phyloP scores from a whole-genome alignment of 2,329 filamentous ascomycete genomes.

The Ilyonectria robusta region DNA sequence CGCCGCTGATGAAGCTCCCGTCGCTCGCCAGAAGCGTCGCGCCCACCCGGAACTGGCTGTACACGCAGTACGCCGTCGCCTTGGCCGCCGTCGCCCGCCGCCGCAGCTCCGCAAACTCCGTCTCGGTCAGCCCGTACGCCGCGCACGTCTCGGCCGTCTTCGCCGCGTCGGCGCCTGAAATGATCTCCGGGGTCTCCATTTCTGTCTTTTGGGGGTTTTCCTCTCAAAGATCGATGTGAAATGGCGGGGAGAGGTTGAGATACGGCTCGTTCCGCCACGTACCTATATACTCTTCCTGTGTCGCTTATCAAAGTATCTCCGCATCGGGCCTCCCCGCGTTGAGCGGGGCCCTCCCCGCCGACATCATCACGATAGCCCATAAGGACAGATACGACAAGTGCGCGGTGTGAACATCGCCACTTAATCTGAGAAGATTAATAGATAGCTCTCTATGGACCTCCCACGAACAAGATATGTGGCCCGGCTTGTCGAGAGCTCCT shows the following conservation, averaged over 20 bases:
- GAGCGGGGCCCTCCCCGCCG: constrained; percentile 44
- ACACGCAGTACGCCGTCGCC: constrained; percentile 87
- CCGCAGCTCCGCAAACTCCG: constrained; percentile 77
- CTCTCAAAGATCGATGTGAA: not conserved
- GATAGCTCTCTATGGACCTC: too few species aligned
- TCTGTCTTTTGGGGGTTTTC: not conserved
- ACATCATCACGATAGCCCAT: constrained; percentile 14
- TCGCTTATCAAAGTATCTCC: constrained; percentile 42
- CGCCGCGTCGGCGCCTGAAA: constrained; percentile 47
- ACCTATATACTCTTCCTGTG: constrained; percentile 26
- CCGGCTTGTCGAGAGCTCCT: too few species aligned
- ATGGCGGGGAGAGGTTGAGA: not conserved
- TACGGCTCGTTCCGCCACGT: not conserved
- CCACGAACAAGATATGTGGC: too few species aligned
- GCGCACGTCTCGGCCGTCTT: constrained; percentile 47
- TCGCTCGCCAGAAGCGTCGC: constrained; percentile 76
- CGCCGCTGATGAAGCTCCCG: constrained; percentile 68
- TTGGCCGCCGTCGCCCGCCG: constrained; percentile 79
- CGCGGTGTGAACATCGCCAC: not conserved
- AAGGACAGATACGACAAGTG: not conserved
- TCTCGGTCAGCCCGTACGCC: constrained; percentile 65
- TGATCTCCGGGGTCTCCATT: constrained; percentile 44
- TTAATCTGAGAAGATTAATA: too few species aligned
- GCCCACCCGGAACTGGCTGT: constrained; percentile 93
- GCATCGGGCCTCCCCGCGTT: constrained; percentile 42